Conservation (phyloP, 257 asterid species). For the Salvia rosmarinus region DNA sequence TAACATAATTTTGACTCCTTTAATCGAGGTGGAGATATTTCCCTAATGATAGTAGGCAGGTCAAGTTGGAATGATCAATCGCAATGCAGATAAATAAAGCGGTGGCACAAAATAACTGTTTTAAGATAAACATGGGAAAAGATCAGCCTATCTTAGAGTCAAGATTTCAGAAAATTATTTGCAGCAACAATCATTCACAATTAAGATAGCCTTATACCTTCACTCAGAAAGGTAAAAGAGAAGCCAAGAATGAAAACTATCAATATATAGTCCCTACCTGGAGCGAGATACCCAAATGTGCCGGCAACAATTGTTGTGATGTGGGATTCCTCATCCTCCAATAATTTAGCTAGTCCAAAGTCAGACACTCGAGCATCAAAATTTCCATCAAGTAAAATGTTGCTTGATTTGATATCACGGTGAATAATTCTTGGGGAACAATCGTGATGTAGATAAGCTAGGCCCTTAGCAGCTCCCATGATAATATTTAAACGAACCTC, state of each 20-base stretch:
- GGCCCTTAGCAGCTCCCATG: slow-evolving; percentile 93
- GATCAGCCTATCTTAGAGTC: background rate
- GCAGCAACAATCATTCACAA: background rate
- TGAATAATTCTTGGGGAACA: slow-evolving; percentile 94
- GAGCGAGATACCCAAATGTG: slow-evolving; percentile 95
- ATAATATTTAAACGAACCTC: slow-evolving; percentile 79
- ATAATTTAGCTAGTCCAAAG: slow-evolving; percentile 92
- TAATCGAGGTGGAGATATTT: background rate
- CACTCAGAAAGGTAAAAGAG: slow-evolving; percentile 20
- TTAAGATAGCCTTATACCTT: slow-evolving; percentile 4
- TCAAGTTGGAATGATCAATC: background rate
- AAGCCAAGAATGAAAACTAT: slow-evolving; percentile 18
- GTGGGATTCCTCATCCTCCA: slow-evolving; percentile 95
- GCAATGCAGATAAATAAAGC: slow-evolving; percentile 11
- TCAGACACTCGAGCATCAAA: slow-evolving; percentile 93
- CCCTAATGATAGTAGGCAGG: slow-evolving; percentile 5
- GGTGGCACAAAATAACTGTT: background rate
- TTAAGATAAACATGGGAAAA: background rate
- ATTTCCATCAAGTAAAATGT: slow-evolving; percentile 85
- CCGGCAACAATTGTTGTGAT: slow-evolving; percentile 98
- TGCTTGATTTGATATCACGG: slow-evolving; percentile 94
- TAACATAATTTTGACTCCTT: background rate
- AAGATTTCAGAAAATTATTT: slow-evolving; percentile 15
- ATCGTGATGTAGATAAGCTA: slow-evolving; percentile 93
- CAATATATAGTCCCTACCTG: slow-evolving; percentile 54